phyloP scores from a whole-genome alignment of 306 rosid species.

The Sphenostylis stenocarpa region DNA sequence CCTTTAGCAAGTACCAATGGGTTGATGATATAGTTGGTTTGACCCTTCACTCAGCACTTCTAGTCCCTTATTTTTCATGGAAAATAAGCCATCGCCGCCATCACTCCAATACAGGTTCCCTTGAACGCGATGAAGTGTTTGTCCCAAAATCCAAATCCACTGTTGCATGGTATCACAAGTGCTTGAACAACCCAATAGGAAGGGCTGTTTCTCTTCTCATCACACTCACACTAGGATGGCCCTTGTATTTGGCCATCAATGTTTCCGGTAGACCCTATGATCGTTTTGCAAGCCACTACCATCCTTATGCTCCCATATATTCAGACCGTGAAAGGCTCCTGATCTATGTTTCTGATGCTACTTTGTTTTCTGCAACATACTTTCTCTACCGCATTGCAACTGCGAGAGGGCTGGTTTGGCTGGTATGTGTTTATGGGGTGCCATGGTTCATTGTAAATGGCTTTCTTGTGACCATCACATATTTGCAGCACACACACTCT shows the following conservation, averaged over 20 bases:
- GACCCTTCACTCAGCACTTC: slow-evolving; percentile 52
- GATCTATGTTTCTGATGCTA: slow-evolving; percentile 50
- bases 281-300: slow-evolving; percentile 58
- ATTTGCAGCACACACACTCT: slow-evolving; percentile 75
- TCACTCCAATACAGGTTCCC: slow-evolving; percentile 73
- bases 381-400: slow-evolving; percentile 40
- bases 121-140: slow-evolving; percentile 71
- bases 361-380: slow-evolving; percentile 33
- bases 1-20: slow-evolving; percentile 66
- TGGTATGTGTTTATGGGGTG: slow-evolving; percentile 47
- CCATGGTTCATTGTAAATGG: slow-evolving; percentile 64
- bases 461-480: slow-evolving; percentile 63
- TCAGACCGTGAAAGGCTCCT: slow-evolving; percentile 47
- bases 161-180: slow-evolving; percentile 43
- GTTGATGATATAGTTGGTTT: slow-evolving; percentile 65
- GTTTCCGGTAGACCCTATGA: slow-evolving; percentile 57
- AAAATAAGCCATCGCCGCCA: slow-evolving; percentile 76
- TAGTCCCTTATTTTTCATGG: slow-evolving; percentile 82
- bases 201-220: slow-evolving; percentile 39
- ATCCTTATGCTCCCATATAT: slow-evolving; percentile 71
- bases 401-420: slow-evolving; percentile 51
- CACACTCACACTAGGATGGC: slow-evolving; percentile 73
- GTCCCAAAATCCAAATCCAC: slow-evolving; percentile 61
- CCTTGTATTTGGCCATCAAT: slow-evolving; percentile 67
- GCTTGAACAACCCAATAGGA: slow-evolving; percentile 62